A percentile compares a stretch with the other conserved stretches of the same genome.
Evolutionary conservation across 148 eudicot genomes (phyloP).

Genomic region (Polygonum aviculare): DNA sequence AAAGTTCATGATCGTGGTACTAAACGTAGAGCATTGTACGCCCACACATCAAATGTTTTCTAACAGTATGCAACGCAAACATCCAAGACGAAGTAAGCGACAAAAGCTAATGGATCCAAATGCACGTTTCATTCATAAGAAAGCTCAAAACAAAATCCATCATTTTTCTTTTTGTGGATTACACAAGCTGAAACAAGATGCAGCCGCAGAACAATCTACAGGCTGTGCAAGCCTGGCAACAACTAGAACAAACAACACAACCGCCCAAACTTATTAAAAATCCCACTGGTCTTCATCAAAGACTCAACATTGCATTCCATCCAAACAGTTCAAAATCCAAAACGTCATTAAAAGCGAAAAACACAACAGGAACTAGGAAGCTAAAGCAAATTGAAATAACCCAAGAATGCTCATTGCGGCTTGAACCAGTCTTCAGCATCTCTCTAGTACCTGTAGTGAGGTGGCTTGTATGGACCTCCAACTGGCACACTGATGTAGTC

Average conservation of each 20-base stretch:
- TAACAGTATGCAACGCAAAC: neutral
- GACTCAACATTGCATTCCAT: neutral
- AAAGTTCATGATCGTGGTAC: neutral
- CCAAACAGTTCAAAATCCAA: slow-evolving; percentile 3
- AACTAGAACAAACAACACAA: slow-evolving; percentile 1
- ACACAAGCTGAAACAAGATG: neutral
- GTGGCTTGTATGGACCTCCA: slow-evolving; percentile 96
- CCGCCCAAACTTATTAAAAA: neutral
- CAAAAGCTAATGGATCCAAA: neutral
- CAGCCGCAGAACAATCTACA: neutral
- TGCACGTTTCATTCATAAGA: neutral
- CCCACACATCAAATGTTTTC: neutral
- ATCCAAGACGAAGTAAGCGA: neutral
- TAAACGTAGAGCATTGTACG: neutral
- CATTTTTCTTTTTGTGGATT: neutral
- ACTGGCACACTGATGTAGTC: slow-evolving; percentile 80
- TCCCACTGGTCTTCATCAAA: slow-evolving; percentile 1
- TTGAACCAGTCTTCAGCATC: neutral
- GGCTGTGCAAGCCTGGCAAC: neutral
- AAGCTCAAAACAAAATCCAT: neutral
- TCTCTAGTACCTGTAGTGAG: slow-evolving; percentile 81
- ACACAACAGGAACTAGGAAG: neutral
- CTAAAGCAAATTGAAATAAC: slow-evolving; percentile 1
- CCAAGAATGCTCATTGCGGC: neutral
- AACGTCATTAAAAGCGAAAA: neutral